Conservation (phyloP, 441 rosid genomes). For the Erodium texanum region DNA sequence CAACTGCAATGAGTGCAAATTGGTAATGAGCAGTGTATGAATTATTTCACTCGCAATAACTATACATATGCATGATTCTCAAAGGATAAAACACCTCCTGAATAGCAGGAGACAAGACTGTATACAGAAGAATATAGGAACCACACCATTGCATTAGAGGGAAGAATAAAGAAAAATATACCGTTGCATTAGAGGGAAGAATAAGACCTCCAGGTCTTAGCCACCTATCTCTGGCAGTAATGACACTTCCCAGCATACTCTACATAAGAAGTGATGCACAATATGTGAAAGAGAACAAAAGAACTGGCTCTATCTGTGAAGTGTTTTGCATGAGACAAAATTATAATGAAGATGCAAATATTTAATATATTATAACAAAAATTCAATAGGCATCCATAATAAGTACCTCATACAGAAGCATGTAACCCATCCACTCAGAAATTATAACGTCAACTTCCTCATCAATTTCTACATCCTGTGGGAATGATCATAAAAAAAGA, state of each 20-base stretch:
- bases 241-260: slow-evolving; percentile 99
- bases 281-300: slow-evolving; percentile 7
- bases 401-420: slow-evolving; percentile 92
- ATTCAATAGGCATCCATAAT: slow-evolving; percentile 7
- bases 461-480: slow-evolving; percentile 84
- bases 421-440: slow-evolving; percentile 99
- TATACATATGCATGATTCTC: background rate
- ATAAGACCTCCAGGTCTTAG: slow-evolving; percentile 88
- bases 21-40: slow-evolving; percentile 23
- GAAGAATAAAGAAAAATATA: slow-evolving; percentile 17
- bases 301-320: slow-evolving; percentile 8
- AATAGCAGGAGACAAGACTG: too few relatives aligned
- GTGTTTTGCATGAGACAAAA: slow-evolving; percentile 1
- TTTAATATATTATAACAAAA: slow-evolving; percentile 5
- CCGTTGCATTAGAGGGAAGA: slow-evolving; percentile 89
- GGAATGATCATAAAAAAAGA: slow-evolving; percentile 2
- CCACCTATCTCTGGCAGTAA: slow-evolving; percentile 95
- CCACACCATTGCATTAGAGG: too few relatives aligned
- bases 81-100: background rate
- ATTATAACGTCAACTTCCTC: slow-evolving; percentile 94
- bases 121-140: too few relatives aligned
- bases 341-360: slow-evolving; percentile 8
- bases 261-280: slow-evolving; percentile 18
- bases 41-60: background rate
- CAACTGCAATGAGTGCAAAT: slow-evolving; percentile 44